These are phyloP conservation scores for Irpex sp. DNA, from an alignment of 1,284 basidiomycete species.

Conservation along the genomic window DNA sequence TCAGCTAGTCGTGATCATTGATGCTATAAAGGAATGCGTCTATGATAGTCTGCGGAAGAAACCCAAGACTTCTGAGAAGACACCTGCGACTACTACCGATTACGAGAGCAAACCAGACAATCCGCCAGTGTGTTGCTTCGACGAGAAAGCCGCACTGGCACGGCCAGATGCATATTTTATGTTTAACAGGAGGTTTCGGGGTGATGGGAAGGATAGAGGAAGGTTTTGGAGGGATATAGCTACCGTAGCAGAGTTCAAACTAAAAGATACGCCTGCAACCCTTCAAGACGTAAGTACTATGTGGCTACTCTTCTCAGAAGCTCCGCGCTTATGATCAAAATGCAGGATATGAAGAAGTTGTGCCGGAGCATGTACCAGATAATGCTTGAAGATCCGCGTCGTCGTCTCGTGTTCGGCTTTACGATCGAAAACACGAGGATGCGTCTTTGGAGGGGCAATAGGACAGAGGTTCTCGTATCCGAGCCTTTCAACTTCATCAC, in stretches of 20 bases:
- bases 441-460: background rate
- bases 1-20: background rate
- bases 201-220: background rate
- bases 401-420: background rate
- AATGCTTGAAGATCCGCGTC: background rate
- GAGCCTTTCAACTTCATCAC: constrained; percentile 1
- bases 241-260: background rate
- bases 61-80: too few relatives aligned
- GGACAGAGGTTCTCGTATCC: background rate
- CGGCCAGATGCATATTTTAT: background rate
- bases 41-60: too few relatives aligned
- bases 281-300: background rate
- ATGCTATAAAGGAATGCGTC: background rate
- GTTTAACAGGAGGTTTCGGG: background rate
- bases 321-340: background rate
- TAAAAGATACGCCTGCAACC: background rate
- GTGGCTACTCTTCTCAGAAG: background rate
- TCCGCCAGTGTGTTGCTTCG: background rate
- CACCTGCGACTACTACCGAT: background rate
- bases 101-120: background rate
- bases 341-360: background rate
- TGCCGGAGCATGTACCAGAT: background rate
- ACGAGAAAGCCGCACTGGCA: background rate
- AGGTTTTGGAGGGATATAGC: background rate
- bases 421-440: background rate